Evolutionary conservation across 2,329 filamentous ascomycete genomes (phyloP), one percentile per base, ranked within the genome.

Genomic region (Colletotrichum cereale): DNA sequence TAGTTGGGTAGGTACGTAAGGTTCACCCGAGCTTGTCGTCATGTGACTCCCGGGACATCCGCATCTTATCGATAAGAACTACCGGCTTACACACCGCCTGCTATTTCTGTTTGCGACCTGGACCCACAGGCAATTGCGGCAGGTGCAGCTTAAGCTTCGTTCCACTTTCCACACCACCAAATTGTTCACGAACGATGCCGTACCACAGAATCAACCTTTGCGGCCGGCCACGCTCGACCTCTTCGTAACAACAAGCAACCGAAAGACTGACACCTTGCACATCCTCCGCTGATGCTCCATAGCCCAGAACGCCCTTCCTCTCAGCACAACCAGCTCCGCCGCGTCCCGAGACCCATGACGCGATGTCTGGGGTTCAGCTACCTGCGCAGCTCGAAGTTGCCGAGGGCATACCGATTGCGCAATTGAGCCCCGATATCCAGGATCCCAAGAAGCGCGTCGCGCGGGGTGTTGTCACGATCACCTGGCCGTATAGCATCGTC

Each of bases 401-500:
- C 24, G 57, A 62, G 38, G 36, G 29, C 31, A 88, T 86, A 12
- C 83, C 88, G 24, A 91, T 92, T 75, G 84, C 89, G 10, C 82
- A 88, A 72, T 83, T 92, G 42, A 79, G 75, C 42, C 88, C 89
- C 7, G 82, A 84, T 11, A 76, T 90, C 7, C 67, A 80, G 18
- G 79, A 85, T 16, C 79, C 80, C 31, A 68, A 77, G 2, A 79
- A 82, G 7, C 83, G 83, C 72, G 82, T 84, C 16, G 82, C 97
- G 40, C 87, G 89, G 69, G 95, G 93, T 48, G 86, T 93, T 21
- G 89, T 98, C 29, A 96, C 94, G 11, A 89, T 98, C 44, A 91
- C 94, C 69, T 98, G 96, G 95, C 96, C 96, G 0, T 98, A 94
- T 81, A 97, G 93, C 74, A 92, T 92, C 29, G 90, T 94, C 34